These are phyloP conservation scores for Globisporangium takayamanum DNA, from an alignment of 352 stramenopile genomes.

Conservation along the genomic window DNA sequence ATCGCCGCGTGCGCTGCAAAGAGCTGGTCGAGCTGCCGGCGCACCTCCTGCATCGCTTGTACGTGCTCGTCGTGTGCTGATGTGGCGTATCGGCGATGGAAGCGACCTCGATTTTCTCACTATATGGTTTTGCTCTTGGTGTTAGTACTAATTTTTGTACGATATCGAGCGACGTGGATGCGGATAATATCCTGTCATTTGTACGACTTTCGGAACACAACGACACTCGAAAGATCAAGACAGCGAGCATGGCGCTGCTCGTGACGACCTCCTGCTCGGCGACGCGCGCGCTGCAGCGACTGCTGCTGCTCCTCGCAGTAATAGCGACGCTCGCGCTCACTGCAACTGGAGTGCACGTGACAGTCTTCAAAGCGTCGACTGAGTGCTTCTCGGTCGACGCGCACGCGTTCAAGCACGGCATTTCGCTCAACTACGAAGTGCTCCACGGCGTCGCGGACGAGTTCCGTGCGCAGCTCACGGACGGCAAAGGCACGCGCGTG, in stretches of 20 bases:
- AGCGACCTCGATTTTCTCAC: not conserved
- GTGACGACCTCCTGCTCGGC: slow-evolving; percentile 3
- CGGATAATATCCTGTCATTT: no score
- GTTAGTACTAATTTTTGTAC: no score
- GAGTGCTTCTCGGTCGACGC: slow-evolving; percentile 78
- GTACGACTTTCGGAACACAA: no score
- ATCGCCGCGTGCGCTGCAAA: slow-evolving; percentile 74
- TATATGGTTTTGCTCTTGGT: not conserved
- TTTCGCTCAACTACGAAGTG: slow-evolving; percentile 85
- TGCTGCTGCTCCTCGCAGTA: slow-evolving; percentile 18
- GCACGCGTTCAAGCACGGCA: slow-evolving; percentile 67
- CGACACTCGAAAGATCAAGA: not conserved
- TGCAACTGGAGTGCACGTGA: slow-evolving; percentile 39
- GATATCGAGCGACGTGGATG: no score
- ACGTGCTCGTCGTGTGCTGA: not conserved
- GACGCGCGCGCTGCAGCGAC: not conserved
- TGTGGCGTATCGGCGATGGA: not conserved
- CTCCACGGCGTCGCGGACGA: slow-evolving; percentile 62
- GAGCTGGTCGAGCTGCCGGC: slow-evolving; percentile 73
- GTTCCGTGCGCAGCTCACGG: slow-evolving; percentile 59
- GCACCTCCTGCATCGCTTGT: slow-evolving; percentile 40
- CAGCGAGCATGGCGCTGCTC: not conserved
- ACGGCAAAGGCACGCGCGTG: slow-evolving; percentile 47
- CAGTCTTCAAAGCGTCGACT: slow-evolving; percentile 25
- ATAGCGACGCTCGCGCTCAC: slow-evolving; percentile 8